Evolutionary conservation across 2,329 filamentous ascomycete species (phyloP).

Genomic region (Arthroderma uncinatum): DNA sequence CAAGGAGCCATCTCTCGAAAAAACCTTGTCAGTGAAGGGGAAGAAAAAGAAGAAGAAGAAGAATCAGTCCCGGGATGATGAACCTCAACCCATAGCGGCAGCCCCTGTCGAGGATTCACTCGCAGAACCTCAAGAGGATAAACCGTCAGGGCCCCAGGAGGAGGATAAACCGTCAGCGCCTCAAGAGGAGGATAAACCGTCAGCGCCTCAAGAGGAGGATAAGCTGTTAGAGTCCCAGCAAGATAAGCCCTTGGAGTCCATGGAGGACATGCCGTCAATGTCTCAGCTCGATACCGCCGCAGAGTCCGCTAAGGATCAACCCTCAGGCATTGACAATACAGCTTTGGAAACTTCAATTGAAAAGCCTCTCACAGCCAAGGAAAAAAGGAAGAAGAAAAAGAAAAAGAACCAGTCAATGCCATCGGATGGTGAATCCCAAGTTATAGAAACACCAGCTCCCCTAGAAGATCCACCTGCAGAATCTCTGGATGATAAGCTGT

Average conservation of each 20-base stretch:
- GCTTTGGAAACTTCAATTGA: neutral
- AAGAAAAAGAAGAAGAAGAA: slow-evolving; percentile 10
- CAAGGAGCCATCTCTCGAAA: neutral
- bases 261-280: neutral
- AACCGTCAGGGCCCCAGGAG: neutral
- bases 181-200: neutral
- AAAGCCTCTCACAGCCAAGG: neutral
- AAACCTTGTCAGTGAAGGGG: neutral
- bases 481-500: neutral
- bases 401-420: neutral
- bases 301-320: neutral
- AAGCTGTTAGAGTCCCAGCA: neutral
- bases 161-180: neutral
- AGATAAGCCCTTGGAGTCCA: neutral
- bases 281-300: neutral
- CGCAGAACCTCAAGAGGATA: neutral
- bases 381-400: neutral
- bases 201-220: too few species aligned
- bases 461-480: neutral
- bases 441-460: neutral
- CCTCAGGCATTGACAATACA: neutral
- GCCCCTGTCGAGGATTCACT: neutral
- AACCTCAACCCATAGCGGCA: neutral
- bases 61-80: neutral
- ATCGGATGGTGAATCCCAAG: neutral